phyloP scores from a whole-genome alignment of 306 rosid genomes.

The Vigna angularis region DNA sequence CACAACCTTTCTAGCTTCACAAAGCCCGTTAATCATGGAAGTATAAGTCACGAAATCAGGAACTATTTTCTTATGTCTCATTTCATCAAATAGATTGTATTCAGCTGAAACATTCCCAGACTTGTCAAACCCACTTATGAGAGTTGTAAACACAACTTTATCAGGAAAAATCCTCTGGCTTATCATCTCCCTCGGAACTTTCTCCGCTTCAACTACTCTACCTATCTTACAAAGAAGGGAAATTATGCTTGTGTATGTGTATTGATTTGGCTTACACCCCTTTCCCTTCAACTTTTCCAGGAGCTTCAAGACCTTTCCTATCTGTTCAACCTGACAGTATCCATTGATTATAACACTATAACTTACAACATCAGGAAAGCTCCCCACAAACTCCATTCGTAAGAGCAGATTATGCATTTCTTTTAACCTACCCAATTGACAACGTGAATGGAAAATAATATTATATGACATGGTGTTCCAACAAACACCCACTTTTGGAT shows the following conservation, averaged over 20 bases:
- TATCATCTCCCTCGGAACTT: constrained; percentile 67
- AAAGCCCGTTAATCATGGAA: constrained; percentile 71
- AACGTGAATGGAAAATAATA: constrained; percentile 66
- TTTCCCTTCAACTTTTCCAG: constrained; percentile 50
- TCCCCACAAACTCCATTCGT: constrained; percentile 75
- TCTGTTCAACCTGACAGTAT: constrained; percentile 66
- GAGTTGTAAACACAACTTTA: constrained; percentile 78
- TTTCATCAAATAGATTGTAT: constrained; percentile 65
- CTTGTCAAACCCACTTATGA: constrained; percentile 72
- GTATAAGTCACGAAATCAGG: constrained; percentile 79
- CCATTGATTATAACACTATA: constrained; percentile 74
- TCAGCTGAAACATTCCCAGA: constrained; percentile 66
- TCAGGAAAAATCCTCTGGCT: constrained; percentile 64
- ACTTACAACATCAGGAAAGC: constrained; percentile 77
- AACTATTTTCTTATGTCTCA: constrained; percentile 59
- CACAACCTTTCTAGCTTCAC: constrained; percentile 67
- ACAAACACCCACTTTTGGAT: constrained; percentile 65
- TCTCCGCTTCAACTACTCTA: constrained; percentile 62
- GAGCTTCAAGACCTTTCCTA: constrained; percentile 55
- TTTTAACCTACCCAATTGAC: constrained; percentile 69
- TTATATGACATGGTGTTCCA: constrained; percentile 78
- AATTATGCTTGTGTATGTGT: constrained; percentile 69
- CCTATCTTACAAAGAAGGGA: constrained; percentile 69
- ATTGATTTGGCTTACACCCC: constrained; percentile 65
- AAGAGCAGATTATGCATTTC: constrained; percentile 77